Evolutionary conservation across 345 rosid genomes (phyloP).

Genomic region (Hirschfeldia incana): DNA sequence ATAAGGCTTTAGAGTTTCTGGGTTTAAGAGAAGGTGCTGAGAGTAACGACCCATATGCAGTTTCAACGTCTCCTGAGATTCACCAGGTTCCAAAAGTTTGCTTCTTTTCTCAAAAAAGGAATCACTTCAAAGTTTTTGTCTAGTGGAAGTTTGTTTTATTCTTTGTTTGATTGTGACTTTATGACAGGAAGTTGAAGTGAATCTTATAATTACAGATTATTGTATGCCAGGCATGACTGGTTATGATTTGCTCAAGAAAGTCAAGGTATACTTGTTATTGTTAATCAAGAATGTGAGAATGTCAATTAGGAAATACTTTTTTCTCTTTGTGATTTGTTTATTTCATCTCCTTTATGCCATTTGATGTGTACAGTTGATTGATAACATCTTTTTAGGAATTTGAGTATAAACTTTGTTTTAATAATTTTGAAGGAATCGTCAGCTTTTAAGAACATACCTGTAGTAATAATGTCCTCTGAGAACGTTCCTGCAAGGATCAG

Average conservation of each 20-base stretch:
- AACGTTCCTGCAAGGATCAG: constrained; percentile 65
- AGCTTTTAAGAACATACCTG: constrained; percentile 70
- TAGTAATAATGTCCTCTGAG: constrained; percentile 88
- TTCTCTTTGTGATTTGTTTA: not conserved
- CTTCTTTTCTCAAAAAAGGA: not conserved
- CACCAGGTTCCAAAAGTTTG: constrained; percentile 28
- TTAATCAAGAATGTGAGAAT: constrained; percentile 26
- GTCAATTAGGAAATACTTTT: constrained; percentile 25
- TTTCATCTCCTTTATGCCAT: not conserved
- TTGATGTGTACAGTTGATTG: constrained; percentile 18
- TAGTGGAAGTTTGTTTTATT: not conserved
- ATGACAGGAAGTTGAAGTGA: constrained; percentile 58
- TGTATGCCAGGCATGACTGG: constrained; percentile 92
- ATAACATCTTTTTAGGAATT: not conserved
- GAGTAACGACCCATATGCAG: constrained; percentile 16
- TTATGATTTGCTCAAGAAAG: constrained; percentile 74
- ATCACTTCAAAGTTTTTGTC: not conserved
- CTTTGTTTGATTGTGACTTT: constrained; percentile 5
- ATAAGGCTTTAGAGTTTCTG: constrained; percentile 81
- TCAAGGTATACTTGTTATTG: constrained; percentile 54
- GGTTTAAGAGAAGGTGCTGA: constrained; percentile 44
- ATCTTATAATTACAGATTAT: constrained; percentile 82
- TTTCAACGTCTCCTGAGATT: constrained; percentile 40
- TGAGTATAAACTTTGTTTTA: not conserved
- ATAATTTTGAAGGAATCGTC: constrained; percentile 52